Percentiles rank a stretch among this genome's conserved stretches.
phyloP scores from a whole-genome alignment of 2,329 filamentous ascomycete species.

The Colletotrichum plurivorum region DNA sequence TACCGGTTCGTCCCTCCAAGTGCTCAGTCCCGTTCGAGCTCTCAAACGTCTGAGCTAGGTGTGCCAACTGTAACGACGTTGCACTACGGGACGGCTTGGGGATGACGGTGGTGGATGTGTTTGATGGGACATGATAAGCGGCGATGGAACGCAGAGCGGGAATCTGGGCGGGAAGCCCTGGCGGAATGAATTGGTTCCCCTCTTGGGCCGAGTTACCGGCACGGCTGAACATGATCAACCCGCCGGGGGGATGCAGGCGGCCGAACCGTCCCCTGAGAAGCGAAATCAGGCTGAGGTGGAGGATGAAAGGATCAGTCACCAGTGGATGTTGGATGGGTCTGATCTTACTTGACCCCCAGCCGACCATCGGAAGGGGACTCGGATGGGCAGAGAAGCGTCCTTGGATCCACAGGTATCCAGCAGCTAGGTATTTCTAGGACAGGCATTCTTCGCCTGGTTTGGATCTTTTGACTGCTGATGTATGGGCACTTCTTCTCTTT shows the following conservation, averaged over 20 bases:
- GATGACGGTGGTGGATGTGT: too few relatives aligned
- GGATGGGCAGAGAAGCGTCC: too few relatives aligned
- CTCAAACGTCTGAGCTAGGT: background rate
- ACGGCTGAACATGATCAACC: too few relatives aligned
- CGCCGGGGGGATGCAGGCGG: background rate
- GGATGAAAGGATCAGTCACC: too few relatives aligned
- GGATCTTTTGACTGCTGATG: background rate
- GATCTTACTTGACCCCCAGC: background rate
- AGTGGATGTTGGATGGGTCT: background rate
- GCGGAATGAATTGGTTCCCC: background rate
- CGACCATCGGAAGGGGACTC: conserved; percentile 8
- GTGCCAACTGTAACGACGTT: too few relatives aligned
- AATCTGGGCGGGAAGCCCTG: background rate
- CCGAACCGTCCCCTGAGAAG: background rate
- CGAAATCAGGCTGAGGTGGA: conserved; percentile 4
- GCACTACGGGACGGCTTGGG: too few relatives aligned
- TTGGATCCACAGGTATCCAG: conserved; percentile 2
- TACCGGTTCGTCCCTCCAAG: background rate
- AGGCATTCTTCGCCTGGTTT: conserved; percentile 12
- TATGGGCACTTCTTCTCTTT: background rate
- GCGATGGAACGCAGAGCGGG: background rate
- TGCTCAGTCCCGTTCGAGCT: conserved; percentile 2
- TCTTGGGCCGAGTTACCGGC: too few relatives aligned
- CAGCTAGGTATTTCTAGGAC: background rate
- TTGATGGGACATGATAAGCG: background rate